Percentiles rank a stretch among this genome's conserved stretches.
phyloP scores from a whole-genome alignment of 441 rosid species.

The Erodium trifolium region DNA sequence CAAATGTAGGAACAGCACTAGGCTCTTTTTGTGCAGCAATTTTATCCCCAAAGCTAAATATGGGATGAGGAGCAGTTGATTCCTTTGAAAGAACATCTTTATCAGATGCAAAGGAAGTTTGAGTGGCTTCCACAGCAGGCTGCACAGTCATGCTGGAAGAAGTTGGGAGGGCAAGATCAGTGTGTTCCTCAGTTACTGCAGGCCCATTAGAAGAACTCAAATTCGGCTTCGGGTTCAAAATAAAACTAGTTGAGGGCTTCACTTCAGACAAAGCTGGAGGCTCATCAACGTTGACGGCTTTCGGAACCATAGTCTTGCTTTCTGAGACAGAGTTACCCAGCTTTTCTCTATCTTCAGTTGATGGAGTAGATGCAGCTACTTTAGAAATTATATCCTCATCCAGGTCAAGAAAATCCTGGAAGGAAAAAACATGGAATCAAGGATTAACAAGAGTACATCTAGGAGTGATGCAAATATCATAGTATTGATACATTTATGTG shows the following conservation, averaged over 20 bases:
- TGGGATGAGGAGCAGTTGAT: conserved; percentile 20
- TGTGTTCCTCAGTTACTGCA: conserved; percentile 30
- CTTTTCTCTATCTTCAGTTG: conserved; percentile 29
- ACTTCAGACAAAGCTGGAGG: conserved; percentile 18
- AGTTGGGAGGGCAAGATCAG: conserved; percentile 20
- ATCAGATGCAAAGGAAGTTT: conserved; percentile 26
- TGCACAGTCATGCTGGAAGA: conserved; percentile 29
- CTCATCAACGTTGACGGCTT: conserved; percentile 26
- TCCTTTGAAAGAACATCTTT: conserved; percentile 20
- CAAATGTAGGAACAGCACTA: conserved; percentile 23
- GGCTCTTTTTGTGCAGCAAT: conserved; percentile 24
- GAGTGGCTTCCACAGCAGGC: conserved; percentile 25
- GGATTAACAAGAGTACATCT: background rate
- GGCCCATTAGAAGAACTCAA: conserved; percentile 29
- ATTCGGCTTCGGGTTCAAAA: conserved; percentile 28
- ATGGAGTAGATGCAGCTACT: conserved; percentile 24
- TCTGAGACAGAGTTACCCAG: conserved; percentile 22
- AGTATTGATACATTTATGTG: background rate
- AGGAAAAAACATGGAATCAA: conserved; percentile 4
- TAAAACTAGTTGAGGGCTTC: conserved; percentile 18
- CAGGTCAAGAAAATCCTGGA: conserved; percentile 64
- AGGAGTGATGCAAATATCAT: background rate
- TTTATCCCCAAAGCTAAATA: conserved; percentile 27
- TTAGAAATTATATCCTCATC: conserved; percentile 47
- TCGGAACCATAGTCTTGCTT: conserved; percentile 27